Percentiles rank a stretch among this genome's conserved stretches.
Conservation (phyloP, 164 flowering plant genomes). For the Macadamia tetraphylla region DNA sequence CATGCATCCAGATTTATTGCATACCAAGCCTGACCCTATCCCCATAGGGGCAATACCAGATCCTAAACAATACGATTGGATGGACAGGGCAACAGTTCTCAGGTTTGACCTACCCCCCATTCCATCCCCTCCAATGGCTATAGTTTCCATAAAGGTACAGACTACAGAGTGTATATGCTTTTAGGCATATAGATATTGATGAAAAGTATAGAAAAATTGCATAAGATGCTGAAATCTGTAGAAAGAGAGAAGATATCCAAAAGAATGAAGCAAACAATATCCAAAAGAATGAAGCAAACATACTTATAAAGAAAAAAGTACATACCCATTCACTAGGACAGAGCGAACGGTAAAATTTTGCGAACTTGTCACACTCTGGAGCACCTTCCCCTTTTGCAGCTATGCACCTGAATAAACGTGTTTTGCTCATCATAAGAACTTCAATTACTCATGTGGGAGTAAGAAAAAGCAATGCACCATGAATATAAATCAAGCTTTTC, state of each 20-base stretch:
- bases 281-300: background rate
- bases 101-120: too few species aligned
- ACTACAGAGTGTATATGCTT: too few species aligned
- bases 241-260: background rate
- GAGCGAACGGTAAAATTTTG: constrained; percentile 85
- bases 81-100: too few species aligned
- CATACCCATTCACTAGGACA: constrained; percentile 99
- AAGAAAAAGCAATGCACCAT: background rate
- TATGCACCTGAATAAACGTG: constrained; percentile 44
- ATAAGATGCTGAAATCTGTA: background rate
- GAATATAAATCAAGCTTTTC: background rate
- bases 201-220: background rate
- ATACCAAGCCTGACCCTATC: too few species aligned
- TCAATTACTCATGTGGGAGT: background rate
- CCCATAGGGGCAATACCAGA: too few species aligned
- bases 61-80: too few species aligned
- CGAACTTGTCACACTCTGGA: constrained; percentile 86
- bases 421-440: background rate
- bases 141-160: too few species aligned
- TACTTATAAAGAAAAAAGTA: constrained; percentile 1
- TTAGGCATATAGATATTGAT: too few species aligned
- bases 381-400: constrained; percentile 96
- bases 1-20: too few species aligned
- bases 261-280: too few species aligned
- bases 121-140: too few species aligned